Percentiles rank a stretch among this genome's conserved stretches.
Evolutionary conservation across 108 stramenopile genomes (phyloP).

Genomic region (Cylindrotheca closterium): DNA sequence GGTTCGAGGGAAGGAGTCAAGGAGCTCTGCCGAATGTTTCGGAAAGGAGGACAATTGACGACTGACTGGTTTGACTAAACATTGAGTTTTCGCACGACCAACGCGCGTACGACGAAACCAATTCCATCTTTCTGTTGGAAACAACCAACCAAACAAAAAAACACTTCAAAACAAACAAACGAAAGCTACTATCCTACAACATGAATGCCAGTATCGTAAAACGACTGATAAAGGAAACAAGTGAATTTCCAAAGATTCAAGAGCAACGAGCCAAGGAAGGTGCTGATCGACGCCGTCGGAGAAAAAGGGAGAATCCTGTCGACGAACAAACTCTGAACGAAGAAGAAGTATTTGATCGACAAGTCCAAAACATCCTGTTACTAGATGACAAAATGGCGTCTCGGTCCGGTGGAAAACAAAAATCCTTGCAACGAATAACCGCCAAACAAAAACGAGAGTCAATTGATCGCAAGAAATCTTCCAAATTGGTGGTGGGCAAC

Average conservation of each 20-base stretch:
- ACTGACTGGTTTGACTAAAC: no score
- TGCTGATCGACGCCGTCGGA: neutral
- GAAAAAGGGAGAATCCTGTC: neutral
- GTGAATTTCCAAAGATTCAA: neutral
- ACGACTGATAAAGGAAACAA: conserved; percentile 18
- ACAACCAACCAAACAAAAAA: no score
- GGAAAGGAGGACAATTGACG: no score
- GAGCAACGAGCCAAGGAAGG: neutral
- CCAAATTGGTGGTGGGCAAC: conserved; percentile 18
- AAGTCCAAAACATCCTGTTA: conserved; percentile 7
- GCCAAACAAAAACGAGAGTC: conserved; percentile 1
- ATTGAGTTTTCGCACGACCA: no score
- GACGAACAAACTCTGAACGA: neutral
- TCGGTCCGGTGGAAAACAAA: conserved; percentile 7
- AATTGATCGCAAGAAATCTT: neutral
- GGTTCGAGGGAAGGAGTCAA: no score
- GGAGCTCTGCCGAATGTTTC: no score
- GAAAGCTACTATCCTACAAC: no score
- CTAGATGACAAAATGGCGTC: conserved; percentile 22
- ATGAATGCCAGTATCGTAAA: conserved; percentile 25
- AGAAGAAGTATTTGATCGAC: conserved; percentile 10
- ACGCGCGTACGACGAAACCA: no score
- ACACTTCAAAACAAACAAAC: no score
- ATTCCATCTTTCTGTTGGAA: no score
- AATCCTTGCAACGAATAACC: neutral